Conservation (phyloP, 2,329 filamentous ascomycete genomes). For the Ophiostoma novo-ulmi region DNA sequence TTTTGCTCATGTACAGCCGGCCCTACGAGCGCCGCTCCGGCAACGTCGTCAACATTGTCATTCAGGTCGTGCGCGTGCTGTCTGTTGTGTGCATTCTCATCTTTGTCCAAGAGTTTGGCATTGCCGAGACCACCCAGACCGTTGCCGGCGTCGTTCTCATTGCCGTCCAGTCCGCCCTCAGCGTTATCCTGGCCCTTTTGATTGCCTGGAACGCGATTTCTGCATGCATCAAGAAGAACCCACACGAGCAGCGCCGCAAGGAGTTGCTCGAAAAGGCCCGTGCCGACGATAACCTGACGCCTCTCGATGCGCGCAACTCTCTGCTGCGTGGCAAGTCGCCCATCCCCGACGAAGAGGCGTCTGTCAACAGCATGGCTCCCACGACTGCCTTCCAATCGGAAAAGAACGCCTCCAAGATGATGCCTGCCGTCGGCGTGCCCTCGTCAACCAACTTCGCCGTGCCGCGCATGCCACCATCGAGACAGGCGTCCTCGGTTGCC, state of each 20-base stretch:
- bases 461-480: conserved; percentile 1
- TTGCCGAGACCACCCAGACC: conserved; percentile 88
- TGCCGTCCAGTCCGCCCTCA: conserved; percentile 80
- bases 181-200: conserved; percentile 75
- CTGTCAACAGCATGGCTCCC: not conserved
- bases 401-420: not conserved
- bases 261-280: conserved; percentile 71
- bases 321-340: conserved; percentile 48
- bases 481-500: conserved; percentile 4
- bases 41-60: conserved; percentile 89
- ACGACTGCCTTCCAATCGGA: not conserved
- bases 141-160: conserved; percentile 90
- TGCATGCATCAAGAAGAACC: conserved; percentile 78
- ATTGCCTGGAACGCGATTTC: conserved; percentile 87
- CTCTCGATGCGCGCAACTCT: conserved; percentile 80
- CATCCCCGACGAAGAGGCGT: not conserved
- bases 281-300: conserved; percentile 76
- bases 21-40: conserved; percentile 83
- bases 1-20: conserved; percentile 73
- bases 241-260: conserved; percentile 82
- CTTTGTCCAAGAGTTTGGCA: conserved; percentile 88
- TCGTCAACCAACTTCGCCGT: not conserved
- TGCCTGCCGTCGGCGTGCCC: not conserved
- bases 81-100: conserved; percentile 85
- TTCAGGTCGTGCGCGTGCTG: conserved; percentile 81